Base-by-base conservation (phyloP, 768 basidiomycete genomes). In the Infundibulicybe gibba region DNA sequence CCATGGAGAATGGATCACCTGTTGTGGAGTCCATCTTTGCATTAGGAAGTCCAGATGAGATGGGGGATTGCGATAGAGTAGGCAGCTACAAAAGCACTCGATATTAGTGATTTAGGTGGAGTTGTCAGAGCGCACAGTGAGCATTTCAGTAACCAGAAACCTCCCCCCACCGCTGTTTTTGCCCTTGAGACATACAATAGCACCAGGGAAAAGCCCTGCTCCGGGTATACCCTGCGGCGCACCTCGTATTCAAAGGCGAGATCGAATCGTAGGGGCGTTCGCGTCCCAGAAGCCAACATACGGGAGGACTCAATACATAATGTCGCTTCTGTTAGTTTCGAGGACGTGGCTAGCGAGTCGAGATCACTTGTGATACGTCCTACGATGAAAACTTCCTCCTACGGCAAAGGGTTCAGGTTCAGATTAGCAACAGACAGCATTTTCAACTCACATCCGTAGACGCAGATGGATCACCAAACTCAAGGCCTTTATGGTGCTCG, bases 91-190 rank as follows among this genome's bases (percentile, higher is more conserved):
- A 48, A n/a, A 32, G 32, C 35, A 32, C 33, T 42, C 41, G 48
- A 12, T 8, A 43, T 38, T 3, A 19, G 43, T 13, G 8, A 2
- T 34, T 6, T 21, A 12, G 37, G 15, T 13, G 42, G 34, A 47
- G 21, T 16, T 13, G 32, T n/a, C 9, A 37, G 43, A n/a, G 67
- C 87, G 61, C 59, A 97, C 95, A 53, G 82, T 68, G 32, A 97
- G 63, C 8, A 95, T 71, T 57, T 97, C 93, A 19, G 80, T 80
- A 0, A 87, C 94, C 9, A 81, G 72, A 60, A 97, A 98, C 69
- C 83, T 83, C 2, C 83, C 87, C 5, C 90, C 94, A 2, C 93
- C 90, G 1, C 94, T 93, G 63, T 98, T 98, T 61, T 78, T 80
- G 0, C 97, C 97, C 50, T 82, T 89, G 30, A 97, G 59, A 0